These are phyloP conservation scores for Penicillium simplicissimum DNA, from an alignment of 495 filamentous ascomycete species.

Conservation along the genomic window DNA sequence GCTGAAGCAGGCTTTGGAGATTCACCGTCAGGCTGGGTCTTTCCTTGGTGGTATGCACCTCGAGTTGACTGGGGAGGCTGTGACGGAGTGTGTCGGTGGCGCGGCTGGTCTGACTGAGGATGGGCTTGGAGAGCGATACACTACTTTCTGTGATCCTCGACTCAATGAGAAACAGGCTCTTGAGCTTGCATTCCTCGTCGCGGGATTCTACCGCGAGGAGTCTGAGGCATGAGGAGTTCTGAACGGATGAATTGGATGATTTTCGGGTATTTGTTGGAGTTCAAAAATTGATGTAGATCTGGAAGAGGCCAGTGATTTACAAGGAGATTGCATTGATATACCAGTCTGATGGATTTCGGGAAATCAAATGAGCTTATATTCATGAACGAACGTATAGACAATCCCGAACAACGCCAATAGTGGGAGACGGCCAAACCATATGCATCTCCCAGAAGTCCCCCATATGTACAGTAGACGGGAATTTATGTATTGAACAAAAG, in stretches of 20 bases:
- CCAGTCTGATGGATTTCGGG: not conserved
- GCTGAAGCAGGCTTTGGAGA: slow-evolving; percentile 71
- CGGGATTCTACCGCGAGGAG: slow-evolving; percentile 70
- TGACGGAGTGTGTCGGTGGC: slow-evolving; percentile 94
- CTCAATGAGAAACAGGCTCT: slow-evolving; percentile 97
- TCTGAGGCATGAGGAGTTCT: slow-evolving; percentile 16
- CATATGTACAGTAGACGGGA: slow-evolving; percentile 25
- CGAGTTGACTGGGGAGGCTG: slow-evolving; percentile 91
- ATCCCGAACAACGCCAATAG: not conserved
- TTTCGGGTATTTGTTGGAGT: not conserved
- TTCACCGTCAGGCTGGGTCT: slow-evolving; percentile 79
- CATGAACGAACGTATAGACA: not conserved
- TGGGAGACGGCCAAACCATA: not conserved
- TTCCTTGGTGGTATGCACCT: slow-evolving; percentile 93
- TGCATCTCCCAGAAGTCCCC: slow-evolving; percentile 9
- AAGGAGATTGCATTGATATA: not conserved
- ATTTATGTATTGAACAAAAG: slow-evolving; percentile 13
- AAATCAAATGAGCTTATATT: not conserved
- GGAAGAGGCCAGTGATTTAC: not conserved
- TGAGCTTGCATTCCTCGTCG: slow-evolving; percentile 91
- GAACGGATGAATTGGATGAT: not conserved
- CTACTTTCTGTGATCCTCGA: slow-evolving; percentile 90
- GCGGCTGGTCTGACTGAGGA: slow-evolving; percentile 85
- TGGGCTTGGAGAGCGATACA: slow-evolving; percentile 84
- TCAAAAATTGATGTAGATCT: not conserved